phyloP scores from a whole-genome alignment of 176 grass and related monocot genomes.

The Eleusine coracana region DNA sequence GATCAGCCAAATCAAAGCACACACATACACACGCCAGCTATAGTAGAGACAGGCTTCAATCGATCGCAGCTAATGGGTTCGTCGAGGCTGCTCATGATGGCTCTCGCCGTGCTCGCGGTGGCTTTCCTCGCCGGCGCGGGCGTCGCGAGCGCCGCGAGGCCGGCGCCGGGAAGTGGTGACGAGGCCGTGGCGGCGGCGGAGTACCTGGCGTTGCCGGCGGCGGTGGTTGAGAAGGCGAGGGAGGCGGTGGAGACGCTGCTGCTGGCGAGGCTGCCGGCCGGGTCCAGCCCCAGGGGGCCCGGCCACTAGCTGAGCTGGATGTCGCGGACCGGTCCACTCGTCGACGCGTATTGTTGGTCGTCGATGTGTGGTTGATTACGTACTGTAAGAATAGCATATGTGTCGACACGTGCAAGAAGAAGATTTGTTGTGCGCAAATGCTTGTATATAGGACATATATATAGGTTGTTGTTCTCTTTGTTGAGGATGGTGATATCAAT shows the following conservation, averaged over 20 bases:
- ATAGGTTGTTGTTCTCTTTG: not conserved
- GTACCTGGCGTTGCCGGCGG: slow-evolving; percentile 5
- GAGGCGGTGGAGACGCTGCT: slow-evolving; percentile 58
- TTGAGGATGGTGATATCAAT: not conserved
- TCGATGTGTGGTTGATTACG: not conserved
- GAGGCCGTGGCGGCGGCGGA: not conserved
- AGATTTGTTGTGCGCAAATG: not conserved
- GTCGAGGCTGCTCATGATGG: not conserved
- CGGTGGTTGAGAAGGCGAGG: slow-evolving; percentile 30
- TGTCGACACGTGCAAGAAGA: not conserved
- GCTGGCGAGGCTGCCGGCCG: slow-evolving; percentile 64
- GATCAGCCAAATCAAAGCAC: too few species aligned
- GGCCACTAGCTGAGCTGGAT: slow-evolving; percentile 49
- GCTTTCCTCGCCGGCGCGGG: not conserved
- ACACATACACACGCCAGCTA: too few species aligned
- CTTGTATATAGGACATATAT: not conserved
- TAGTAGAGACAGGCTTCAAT: not conserved
- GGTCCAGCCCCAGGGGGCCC: slow-evolving; percentile 63
- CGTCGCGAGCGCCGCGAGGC: not conserved
- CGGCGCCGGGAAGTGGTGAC: not conserved
- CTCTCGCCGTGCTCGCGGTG: not conserved
- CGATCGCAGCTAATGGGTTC: slow-evolving; percentile 7
- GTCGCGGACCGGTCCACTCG: not conserved
- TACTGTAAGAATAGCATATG: not conserved
- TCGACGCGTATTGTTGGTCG: not conserved